Percentiles rank a stretch among this genome's conserved stretches.
Conservation (phyloP, 352 stramenopile species). For the Phytophthora pseudosyringae region DNA sequence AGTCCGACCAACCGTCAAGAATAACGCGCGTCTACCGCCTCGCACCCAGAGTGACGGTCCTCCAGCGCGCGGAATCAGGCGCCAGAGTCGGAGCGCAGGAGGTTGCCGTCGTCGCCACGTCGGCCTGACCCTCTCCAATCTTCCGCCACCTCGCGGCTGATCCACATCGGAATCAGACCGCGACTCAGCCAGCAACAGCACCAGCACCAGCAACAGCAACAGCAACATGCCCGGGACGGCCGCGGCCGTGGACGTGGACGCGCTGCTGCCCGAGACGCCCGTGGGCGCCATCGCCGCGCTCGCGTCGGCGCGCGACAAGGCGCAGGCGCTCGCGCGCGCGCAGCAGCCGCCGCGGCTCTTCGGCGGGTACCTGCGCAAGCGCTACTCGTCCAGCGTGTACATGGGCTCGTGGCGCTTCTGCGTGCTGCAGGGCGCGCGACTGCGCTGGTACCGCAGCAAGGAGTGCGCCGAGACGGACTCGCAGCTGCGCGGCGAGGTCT, state of each 20-base stretch:
- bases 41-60: slow-evolving; percentile 1
- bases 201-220: not conserved
- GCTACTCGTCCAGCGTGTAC: slow-evolving; percentile 71
- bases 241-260: slow-evolving; percentile 1
- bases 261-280: slow-evolving; percentile 23
- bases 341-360: slow-evolving; percentile 28
- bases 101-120: slow-evolving; percentile 4
- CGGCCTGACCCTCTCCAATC: slow-evolving; percentile 10
- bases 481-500: slow-evolving; percentile 66
- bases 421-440: slow-evolving; percentile 59
- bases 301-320: slow-evolving; percentile 11
- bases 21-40: not conserved
- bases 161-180: not conserved
- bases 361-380: slow-evolving; percentile 70
- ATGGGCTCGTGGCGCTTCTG: slow-evolving; percentile 84
- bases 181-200: not conserved
- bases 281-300: slow-evolving; percentile 22
- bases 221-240: not conserved
- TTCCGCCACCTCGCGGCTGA: not conserved
- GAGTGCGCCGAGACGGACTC: slow-evolving; percentile 55
- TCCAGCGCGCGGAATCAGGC: not conserved
- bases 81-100: too few species aligned
- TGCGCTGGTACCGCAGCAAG: slow-evolving; percentile 74
- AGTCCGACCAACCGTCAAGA: not conserved
- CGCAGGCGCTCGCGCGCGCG: not conserved